Conservation (phyloP, 2,329 filamentous ascomycete species). For the Fusarium proliferatum region DNA sequence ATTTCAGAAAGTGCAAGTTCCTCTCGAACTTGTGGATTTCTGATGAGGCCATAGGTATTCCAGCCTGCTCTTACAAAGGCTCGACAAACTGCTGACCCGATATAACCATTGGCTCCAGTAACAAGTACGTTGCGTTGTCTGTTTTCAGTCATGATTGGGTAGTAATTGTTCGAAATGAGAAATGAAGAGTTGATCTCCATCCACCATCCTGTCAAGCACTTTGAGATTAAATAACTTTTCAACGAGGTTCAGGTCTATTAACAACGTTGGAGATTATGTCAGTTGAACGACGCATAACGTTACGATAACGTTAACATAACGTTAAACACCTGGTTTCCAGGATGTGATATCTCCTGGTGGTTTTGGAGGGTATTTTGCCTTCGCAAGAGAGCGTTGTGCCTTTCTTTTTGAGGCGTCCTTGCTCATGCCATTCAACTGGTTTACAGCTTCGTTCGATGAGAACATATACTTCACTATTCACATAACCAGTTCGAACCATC, state of each 20-base stretch:
- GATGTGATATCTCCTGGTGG: too few relatives aligned
- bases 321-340: neutral
- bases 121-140: constrained; percentile 51
- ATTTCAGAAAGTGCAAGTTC: constrained; percentile 51
- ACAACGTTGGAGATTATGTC: constrained; percentile 4
- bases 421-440: accelerated
- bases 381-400: neutral
- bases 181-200: neutral
- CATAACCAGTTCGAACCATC: accelerated
- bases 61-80: constrained; percentile 60
- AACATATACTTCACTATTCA: neutral
- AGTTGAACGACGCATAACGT: constrained; percentile 3
- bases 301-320: neutral
- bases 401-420: too few relatives aligned
- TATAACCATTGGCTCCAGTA: constrained; percentile 61
- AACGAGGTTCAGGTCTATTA: accelerated
- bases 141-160: constrained; percentile 4
- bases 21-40: constrained; percentile 46
- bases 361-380: neutral
- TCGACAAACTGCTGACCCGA: constrained; percentile 57
- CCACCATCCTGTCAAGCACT: neutral
- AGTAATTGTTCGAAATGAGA: neutral
- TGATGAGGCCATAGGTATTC: constrained; percentile 57
- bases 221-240: neutral
- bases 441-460: neutral